A percentile compares a stretch with the other conserved stretches of the same genome.
Conservation (phyloP, 768 basidiomycete genomes). For the Tulasnella sp. region DNA sequence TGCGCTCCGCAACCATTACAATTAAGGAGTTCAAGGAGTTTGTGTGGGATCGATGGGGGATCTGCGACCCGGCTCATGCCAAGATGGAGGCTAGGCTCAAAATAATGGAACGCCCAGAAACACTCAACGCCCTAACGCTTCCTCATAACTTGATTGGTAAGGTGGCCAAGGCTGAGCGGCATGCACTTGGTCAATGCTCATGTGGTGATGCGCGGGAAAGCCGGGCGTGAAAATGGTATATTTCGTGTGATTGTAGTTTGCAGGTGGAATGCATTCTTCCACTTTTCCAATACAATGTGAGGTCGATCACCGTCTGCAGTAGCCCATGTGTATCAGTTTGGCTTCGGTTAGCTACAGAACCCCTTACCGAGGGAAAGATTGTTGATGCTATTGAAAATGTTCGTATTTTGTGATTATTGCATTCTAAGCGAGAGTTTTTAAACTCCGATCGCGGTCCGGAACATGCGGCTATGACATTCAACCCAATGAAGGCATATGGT, state of each 20-base stretch:
- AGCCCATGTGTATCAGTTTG: no score
- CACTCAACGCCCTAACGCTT: not conserved
- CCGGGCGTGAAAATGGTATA: not conserved
- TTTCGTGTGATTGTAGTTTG: not conserved
- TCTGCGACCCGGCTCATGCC: not conserved
- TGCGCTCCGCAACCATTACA: not conserved
- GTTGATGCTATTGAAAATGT: no score
- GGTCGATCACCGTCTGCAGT: no score
- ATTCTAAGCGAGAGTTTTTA: no score
- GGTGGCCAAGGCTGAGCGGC: not conserved
- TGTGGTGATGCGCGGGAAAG: not conserved
- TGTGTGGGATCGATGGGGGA: not conserved
- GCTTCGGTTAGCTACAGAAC: no score
- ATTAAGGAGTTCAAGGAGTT: not conserved
- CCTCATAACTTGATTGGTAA: not conserved
- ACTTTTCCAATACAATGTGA: no score
- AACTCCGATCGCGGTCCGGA: no score
- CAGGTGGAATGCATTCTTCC: no score
- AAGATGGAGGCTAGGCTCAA: not conserved
- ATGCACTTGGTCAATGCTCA: not conserved
- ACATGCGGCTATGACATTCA: no score
- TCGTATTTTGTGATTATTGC: no score
- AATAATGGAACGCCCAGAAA: not conserved
- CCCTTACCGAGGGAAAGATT: no score
- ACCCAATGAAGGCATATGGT: no score